These are phyloP conservation scores for Pseudocercospora pini-densiflorae DNA, from an alignment of 2,329 filamentous ascomycete genomes.

Conservation along the genomic window DNA sequence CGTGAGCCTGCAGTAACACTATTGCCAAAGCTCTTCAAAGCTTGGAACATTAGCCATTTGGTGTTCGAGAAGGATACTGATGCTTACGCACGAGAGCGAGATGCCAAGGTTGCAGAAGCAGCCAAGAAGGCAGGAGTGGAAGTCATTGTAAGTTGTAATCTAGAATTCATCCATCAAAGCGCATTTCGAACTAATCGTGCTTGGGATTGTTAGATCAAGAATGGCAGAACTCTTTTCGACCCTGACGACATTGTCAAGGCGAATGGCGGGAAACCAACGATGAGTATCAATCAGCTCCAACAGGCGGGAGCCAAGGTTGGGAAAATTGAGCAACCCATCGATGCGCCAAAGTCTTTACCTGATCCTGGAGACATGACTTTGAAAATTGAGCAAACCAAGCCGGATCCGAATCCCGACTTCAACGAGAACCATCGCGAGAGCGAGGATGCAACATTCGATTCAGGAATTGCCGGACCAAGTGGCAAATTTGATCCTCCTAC, in stretches of 20 bases:
- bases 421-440: slow-evolving; percentile 61
- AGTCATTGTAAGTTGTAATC: slow-evolving; percentile 56
- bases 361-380: slow-evolving; percentile 67
- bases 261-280: slow-evolving; percentile 72
- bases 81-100: slow-evolving; percentile 69
- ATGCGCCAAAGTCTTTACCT: slow-evolving; percentile 63
- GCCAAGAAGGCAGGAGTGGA: slow-evolving; percentile 69
- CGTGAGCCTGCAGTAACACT: slow-evolving; percentile 74
- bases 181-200: neutral
- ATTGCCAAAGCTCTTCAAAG: slow-evolving; percentile 72
- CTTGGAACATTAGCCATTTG: slow-evolving; percentile 74
- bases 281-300: slow-evolving; percentile 72
- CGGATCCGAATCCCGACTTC: slow-evolving; percentile 60
- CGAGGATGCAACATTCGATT: slow-evolving; percentile 61
- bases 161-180: neutral
- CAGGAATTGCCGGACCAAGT: slow-evolving; percentile 66
- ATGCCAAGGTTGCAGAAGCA: slow-evolving; percentile 62
- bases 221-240: slow-evolving; percentile 74
- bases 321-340: slow-evolving; percentile 63
- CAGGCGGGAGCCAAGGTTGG: slow-evolving; percentile 66
- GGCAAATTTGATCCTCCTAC: slow-evolving; percentile 73
- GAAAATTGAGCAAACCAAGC: slow-evolving; percentile 60
- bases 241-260: slow-evolving; percentile 69
- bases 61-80: slow-evolving; percentile 83
- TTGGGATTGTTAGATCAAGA: slow-evolving; percentile 43